phyloP scores from a whole-genome alignment of 164 flowering plant genomes.

The Houttuynia cordata region DNA sequence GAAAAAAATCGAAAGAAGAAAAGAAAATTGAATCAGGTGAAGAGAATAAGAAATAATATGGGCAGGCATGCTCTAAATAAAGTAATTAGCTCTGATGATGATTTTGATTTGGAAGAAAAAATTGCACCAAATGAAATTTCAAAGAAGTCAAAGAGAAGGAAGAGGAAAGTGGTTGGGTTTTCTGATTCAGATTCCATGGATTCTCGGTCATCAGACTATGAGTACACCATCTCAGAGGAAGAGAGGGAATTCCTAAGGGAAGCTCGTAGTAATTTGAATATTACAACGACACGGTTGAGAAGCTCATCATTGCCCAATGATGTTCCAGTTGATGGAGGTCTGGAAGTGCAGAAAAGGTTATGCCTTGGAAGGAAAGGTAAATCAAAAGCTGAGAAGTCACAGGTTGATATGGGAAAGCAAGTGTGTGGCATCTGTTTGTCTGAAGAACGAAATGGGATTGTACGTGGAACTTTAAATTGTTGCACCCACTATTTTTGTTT shows the following conservation, averaged over 20 bases:
- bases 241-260: constrained; percentile 77
- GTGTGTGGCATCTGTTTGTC: constrained; percentile 93
- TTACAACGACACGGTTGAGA: constrained; percentile 23
- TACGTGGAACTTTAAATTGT: constrained; percentile 68
- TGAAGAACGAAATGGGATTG: constrained; percentile 66
- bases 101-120: constrained; percentile 18
- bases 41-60: constrained; percentile 7
- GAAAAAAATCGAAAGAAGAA: constrained; percentile 20
- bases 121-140: constrained; percentile 5
- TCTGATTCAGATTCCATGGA: constrained; percentile 61
- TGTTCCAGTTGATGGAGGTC: constrained; percentile 16
- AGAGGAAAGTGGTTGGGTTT: constrained; percentile 10
- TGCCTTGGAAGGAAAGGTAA: constrained; percentile 48
- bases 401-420: constrained; percentile 44
- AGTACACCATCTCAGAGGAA: constrained; percentile 82
- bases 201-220: constrained; percentile 59
- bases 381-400: constrained; percentile 44
- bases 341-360: constrained; percentile 15
- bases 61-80: constrained; percentile 15
- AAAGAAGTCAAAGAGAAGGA: constrained; percentile 10
- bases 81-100: constrained; percentile 22
- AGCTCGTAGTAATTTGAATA: constrained; percentile 30
- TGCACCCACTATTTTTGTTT: constrained; percentile 91
- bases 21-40: constrained; percentile 22
- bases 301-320: constrained; percentile 19